A percentile compares a stretch with the other conserved stretches of the same genome.
Conservation (phyloP, 305 asterid species). For the Petunia hybrid region DNA sequence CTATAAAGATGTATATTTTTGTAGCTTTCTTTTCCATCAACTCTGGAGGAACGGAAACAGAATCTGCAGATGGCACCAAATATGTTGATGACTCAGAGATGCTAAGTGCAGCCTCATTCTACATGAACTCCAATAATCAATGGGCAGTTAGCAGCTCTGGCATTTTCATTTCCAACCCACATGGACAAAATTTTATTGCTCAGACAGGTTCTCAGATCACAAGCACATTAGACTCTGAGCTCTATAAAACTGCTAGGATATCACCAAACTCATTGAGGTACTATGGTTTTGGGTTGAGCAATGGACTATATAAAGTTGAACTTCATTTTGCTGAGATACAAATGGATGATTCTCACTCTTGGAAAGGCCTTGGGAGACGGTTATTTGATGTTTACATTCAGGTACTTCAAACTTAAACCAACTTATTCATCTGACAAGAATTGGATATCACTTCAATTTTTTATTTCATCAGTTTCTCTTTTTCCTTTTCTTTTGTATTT, state of each 20-base stretch:
- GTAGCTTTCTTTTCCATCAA: constrained; percentile 61
- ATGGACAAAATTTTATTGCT: constrained; percentile 47
- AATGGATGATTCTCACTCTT: constrained; percentile 56
- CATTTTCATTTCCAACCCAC: constrained; percentile 56
- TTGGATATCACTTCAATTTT: neutral
- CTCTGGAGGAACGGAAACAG: constrained; percentile 54
- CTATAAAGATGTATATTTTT: constrained; percentile 21
- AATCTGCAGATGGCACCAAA: constrained; percentile 41
- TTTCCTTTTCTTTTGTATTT: constrained; percentile 6
- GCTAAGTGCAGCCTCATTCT: constrained; percentile 60
- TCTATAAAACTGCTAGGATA: constrained; percentile 64
- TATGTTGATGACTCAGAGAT: constrained; percentile 63
- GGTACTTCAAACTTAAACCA: constrained; percentile 40
- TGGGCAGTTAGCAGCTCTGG: constrained; percentile 79
- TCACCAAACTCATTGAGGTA: constrained; percentile 67
- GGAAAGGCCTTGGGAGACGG: constrained; percentile 71
- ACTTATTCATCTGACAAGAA: neutral
- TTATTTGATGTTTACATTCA: constrained; percentile 67
- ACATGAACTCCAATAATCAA: constrained; percentile 44
- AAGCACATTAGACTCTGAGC: constrained; percentile 62
- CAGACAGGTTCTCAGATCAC: constrained; percentile 59
- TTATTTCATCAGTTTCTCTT: neutral
- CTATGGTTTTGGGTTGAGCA: constrained; percentile 67
- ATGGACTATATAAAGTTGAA: constrained; percentile 55
- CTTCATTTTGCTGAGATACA: constrained; percentile 78